Conservation (phyloP, 371 early-diverging fungal species). For the Mucor velutinosus region DNA sequence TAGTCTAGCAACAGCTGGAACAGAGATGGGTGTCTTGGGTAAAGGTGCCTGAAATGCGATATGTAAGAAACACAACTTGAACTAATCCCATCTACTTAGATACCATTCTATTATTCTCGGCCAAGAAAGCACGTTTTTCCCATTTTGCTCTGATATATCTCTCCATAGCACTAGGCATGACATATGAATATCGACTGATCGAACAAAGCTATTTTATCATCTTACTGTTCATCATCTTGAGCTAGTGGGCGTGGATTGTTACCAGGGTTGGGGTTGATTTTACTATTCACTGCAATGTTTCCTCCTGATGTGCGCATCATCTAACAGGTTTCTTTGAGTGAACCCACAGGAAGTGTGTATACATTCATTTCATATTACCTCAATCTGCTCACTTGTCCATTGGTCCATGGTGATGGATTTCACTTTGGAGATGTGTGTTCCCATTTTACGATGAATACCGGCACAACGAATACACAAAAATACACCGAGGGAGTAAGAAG, state of each 20-base stretch:
- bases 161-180: constrained; percentile 74
- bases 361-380: constrained; percentile 42
- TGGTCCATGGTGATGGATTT: constrained; percentile 91
- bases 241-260: constrained; percentile 66
- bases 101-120: constrained; percentile 22
- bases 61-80: neutral
- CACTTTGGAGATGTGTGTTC: constrained; percentile 93
- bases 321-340: constrained; percentile 15
- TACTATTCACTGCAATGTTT: constrained; percentile 81
- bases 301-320: constrained; percentile 73
- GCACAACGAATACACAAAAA: constrained; percentile 96
- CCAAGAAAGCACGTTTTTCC: constrained; percentile 79
- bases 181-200: neutral
- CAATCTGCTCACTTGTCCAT: constrained; percentile 94
- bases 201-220: neutral
- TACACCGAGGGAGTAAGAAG: constrained; percentile 91
- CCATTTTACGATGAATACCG: constrained; percentile 91
- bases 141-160: constrained; percentile 93
- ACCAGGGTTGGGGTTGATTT: constrained; percentile 72
- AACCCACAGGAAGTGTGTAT: neutral
- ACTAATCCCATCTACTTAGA: neutral
- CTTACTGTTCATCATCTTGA: constrained; percentile 67
- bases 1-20: constrained; percentile 8
- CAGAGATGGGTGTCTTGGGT: constrained; percentile 1
- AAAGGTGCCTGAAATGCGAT: neutral